Percentiles rank a stretch among this genome's conserved stretches.
These are phyloP conservation scores for Flueggea neowawraea DNA, from an alignment of 441 rosid genomes.

Conservation along the genomic window DNA sequence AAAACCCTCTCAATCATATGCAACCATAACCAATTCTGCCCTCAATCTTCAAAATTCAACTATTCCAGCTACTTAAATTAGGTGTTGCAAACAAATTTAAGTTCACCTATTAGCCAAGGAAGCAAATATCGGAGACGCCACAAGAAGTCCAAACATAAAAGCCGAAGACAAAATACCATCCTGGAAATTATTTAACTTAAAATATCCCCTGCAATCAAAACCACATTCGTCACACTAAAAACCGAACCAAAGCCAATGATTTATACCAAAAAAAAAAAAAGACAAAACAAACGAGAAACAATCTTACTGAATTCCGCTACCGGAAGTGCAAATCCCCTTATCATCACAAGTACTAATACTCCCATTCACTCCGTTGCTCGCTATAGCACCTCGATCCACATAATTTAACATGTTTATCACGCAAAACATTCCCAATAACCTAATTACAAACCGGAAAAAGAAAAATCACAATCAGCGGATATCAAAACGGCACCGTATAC, in stretches of 20 bases:
- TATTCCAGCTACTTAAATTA: too few species aligned
- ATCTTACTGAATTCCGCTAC: conserved; percentile 82
- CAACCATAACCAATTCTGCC: too few species aligned
- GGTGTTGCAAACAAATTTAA: too few species aligned
- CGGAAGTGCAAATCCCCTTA: conserved; percentile 74
- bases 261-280: background rate
- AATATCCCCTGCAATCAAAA: conserved; percentile 57
- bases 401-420: conserved; percentile 67
- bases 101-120: conserved; percentile 64
- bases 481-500: background rate
- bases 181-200: conserved; percentile 70
- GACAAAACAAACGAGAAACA: background rate
- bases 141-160: conserved; percentile 88
- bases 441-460: conserved; percentile 7
- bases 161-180: conserved; percentile 85
- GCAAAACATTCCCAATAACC: conserved; percentile 71
- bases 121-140: conserved; percentile 84
- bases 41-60: too few species aligned
- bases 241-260: background rate
- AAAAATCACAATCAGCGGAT: conserved; percentile 1
- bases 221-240: background rate
- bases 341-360: conserved; percentile 48
- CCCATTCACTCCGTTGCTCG: conserved; percentile 88
- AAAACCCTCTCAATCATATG: too few species aligned
- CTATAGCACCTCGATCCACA: conserved; percentile 79